Base-by-base conservation (phyloP, 2,329 filamentous ascomycete species). In the Coniochaeta hoffmannii region DNA sequence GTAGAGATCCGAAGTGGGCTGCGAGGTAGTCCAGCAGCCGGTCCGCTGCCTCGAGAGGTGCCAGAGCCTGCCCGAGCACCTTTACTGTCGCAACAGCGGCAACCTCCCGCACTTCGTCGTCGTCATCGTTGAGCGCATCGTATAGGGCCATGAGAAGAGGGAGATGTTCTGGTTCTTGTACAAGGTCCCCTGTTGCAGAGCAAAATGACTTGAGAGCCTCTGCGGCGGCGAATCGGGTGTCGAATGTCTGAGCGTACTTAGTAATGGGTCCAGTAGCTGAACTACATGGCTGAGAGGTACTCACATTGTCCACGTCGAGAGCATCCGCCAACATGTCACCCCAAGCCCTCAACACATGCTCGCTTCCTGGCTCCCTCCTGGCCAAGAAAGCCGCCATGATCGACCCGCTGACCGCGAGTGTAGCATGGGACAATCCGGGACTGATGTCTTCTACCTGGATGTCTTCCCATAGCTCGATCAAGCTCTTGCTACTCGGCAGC, bases 121-220 rank as follows among this genome's bases (percentile, higher is more conserved):
- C 93, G 66, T 97, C 93, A 66, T 97, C 94, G 65, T 89, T 88
- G 4, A 96, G 77, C 49, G 85, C 76, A 65, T 90, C 86, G 69
- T 94, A 92, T 1, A 93, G 73, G 3, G 86, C 76, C 5, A 90
- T 68, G 53, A 88, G 79, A 30, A 82, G 73, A 1, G 81, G 73
- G 1, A 90, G 68, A 32, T 82, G 71, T 14, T 68, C 66, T 0
- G 58, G 32, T 35, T 70, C 60, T 46, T 59, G 58, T 60, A 46
- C 61, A 64, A 41, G 67, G 53, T 62, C 56, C 59, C 59, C 68
- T 58, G 55, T 60, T 50, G 52, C 61, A 35, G 57, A 66, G 62
- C 74, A 79, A 66, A 83, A 80, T 14, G 77, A 79, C 35, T 65
- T 65, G 14, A 89, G 72, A 1, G 86, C 81, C 35, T 72, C 68